These are phyloP conservation scores for Fraxinus pennsylvanica DNA, from an alignment of 257 asterid species.

Conservation along the genomic window DNA sequence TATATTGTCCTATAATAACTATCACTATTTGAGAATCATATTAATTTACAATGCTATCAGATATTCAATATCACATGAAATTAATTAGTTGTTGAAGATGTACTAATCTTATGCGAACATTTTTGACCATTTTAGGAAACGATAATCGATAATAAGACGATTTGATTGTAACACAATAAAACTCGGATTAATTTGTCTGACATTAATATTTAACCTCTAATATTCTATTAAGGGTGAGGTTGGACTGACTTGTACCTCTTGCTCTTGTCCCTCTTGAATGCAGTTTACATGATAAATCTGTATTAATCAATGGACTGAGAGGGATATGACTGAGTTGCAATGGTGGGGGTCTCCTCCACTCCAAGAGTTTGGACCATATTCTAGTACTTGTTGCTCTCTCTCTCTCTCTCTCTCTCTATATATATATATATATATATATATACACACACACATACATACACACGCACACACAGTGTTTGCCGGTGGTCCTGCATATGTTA, in stretches of 20 bases:
- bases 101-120: not conserved
- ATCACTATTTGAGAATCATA: too few species aligned
- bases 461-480: not conserved
- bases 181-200: too few species aligned
- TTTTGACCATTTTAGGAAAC: not conserved
- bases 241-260: not conserved
- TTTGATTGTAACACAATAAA: not conserved
- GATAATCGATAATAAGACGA: not conserved
- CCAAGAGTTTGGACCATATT: constrained; percentile 38
- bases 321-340: constrained; percentile 22
- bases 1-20: not conserved
- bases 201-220: too few species aligned
- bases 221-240: not conserved
- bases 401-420: too few species aligned
- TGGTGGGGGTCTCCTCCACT: not conserved
- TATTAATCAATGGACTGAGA: constrained; percentile 10
- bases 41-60: not conserved
- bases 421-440: too few species aligned
- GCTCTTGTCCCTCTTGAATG: not conserved
- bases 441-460: too few species aligned
- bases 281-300: not conserved
- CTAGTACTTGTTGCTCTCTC: not conserved
- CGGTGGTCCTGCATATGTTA: constrained; percentile 41
- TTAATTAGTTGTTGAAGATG: not conserved
- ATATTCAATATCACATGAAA: not conserved